A percentile compares a stretch with the other conserved stretches of the same genome.
Conservation (phyloP, 805 yeast species). For the Saccharomycodes ludwigii region DNA sequence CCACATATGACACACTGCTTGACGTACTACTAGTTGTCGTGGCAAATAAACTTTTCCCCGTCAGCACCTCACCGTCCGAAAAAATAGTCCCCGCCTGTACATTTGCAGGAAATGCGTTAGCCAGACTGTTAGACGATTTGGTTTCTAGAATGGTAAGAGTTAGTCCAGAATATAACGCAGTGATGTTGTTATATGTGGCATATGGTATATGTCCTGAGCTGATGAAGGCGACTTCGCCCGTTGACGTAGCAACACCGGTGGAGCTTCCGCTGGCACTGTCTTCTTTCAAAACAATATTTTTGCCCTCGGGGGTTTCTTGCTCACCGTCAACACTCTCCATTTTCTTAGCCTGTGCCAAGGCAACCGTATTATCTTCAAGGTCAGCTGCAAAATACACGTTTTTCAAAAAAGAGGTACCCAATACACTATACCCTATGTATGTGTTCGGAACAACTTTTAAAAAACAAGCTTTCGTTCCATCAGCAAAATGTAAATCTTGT, state of each 20-base stretch:
- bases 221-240: slow-evolving; percentile 16
- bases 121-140: slow-evolving; percentile 7
- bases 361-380: slow-evolving; percentile 41
- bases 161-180: too few relatives aligned
- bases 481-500: slow-evolving; percentile 32
- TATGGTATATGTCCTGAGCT: slow-evolving; percentile 37
- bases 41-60: slow-evolving; percentile 19
- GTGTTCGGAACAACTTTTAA: slow-evolving; percentile 38
- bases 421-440: slow-evolving; percentile 34
- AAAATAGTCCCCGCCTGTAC: slow-evolving; percentile 16
- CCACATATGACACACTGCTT: too few relatives aligned
- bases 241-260: slow-evolving; percentile 1
- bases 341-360: slow-evolving; percentile 38
- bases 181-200: slow-evolving; percentile 26
- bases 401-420: slow-evolving; percentile 49
- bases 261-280: neutral
- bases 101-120: slow-evolving; percentile 5
- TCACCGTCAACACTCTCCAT: slow-evolving; percentile 7
- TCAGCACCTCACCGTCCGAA: slow-evolving; percentile 22
- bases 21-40: too few relatives aligned
- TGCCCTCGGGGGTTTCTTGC: neutral
- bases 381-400: slow-evolving; percentile 51
- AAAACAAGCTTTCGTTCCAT: slow-evolving; percentile 46
- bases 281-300: slow-evolving; percentile 2
- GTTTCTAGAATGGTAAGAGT: too few relatives aligned